These are phyloP conservation scores for Sordariomycetes sp. DNA, from an alignment of 2,329 filamentous ascomycete species.

Conservation along the genomic window DNA sequence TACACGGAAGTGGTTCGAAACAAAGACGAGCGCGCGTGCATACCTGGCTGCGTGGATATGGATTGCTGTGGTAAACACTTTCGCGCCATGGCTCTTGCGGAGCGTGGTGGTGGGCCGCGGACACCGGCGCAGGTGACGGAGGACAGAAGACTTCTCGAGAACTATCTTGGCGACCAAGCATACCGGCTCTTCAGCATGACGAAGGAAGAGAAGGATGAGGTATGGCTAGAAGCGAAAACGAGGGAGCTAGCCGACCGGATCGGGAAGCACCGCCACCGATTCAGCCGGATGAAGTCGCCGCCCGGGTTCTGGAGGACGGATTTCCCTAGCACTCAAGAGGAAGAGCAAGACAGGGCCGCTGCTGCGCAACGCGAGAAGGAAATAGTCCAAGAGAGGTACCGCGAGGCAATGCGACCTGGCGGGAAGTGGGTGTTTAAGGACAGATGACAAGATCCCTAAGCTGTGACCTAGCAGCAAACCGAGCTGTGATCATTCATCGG, in stretches of 20 bases:
- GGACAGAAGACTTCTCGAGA: constrained; percentile 41
- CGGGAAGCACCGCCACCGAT: constrained; percentile 69
- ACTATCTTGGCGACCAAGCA: constrained; percentile 46
- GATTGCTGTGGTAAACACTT: constrained; percentile 70
- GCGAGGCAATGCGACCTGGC: constrained; percentile 68
- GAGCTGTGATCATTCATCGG: neutral
- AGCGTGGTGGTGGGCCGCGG: constrained; percentile 28
- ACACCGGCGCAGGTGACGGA: constrained; percentile 22
- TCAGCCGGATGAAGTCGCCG: constrained; percentile 60
- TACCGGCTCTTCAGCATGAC: constrained; percentile 49
- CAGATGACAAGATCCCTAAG: constrained; percentile 38
- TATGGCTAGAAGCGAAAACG: constrained; percentile 67
- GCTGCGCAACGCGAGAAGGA: constrained; percentile 53
- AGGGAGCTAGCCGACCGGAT: constrained; percentile 62
- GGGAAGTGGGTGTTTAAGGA: constrained; percentile 77
- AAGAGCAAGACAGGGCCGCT: constrained; percentile 52
- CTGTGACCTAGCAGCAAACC: neutral
- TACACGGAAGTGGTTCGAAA: constrained; percentile 66
- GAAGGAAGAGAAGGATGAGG: constrained; percentile 47
- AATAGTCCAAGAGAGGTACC: constrained; percentile 61
- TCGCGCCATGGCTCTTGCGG: constrained; percentile 49
- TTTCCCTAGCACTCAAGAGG: constrained; percentile 81
- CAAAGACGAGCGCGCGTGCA: constrained; percentile 55
- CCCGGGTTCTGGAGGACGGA: constrained; percentile 87
- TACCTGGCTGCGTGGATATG: constrained; percentile 64